Percentiles rank a stretch among this genome's conserved stretches.
phyloP scores from a whole-genome alignment of 2,329 filamentous ascomycete genomes.

The Fusarium keratoplasticum region DNA sequence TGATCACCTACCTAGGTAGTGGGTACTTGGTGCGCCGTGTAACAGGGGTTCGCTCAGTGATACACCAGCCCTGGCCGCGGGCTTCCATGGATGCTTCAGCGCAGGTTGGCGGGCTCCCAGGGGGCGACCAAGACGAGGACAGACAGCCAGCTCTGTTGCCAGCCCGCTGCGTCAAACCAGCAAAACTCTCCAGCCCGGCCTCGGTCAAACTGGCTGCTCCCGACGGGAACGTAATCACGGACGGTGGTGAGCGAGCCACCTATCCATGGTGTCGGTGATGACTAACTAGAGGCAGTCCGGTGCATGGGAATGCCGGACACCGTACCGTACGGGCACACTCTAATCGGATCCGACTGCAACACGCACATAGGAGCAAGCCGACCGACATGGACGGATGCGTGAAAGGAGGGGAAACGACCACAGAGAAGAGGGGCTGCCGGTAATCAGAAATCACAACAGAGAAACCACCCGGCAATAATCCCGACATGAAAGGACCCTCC shows the following conservation, averaged over 20 bases:
- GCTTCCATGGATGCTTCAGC: slow-evolving; percentile 1
- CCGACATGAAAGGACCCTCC: background rate
- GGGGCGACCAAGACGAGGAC: background rate
- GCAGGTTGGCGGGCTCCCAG: slow-evolving; percentile 4
- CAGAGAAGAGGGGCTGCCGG: slow-evolving; percentile 1
- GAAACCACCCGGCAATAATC: slow-evolving; percentile 2
- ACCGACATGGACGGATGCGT: background rate
- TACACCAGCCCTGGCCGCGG: background rate
- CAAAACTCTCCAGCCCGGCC: background rate
- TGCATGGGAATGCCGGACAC: slow-evolving; percentile 9
- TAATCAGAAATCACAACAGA: slow-evolving; percentile 10
- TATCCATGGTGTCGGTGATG: slow-evolving; percentile 4
- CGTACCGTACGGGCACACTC: slow-evolving; percentile 19
- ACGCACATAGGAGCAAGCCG: slow-evolving; percentile 1
- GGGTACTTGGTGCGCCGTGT: background rate
- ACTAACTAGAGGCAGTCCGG: slow-evolving; percentile 15
- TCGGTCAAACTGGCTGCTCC: background rate
- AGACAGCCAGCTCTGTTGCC: background rate
- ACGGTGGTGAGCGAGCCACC: background rate
- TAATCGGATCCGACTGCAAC: slow-evolving; percentile 28
- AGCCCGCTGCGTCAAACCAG: background rate
- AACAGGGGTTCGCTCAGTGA: slow-evolving; percentile 6
- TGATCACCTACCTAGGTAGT: slow-evolving; percentile 2
- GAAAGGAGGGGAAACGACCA: slow-evolving; percentile 5
- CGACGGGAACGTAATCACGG: background rate